Conservation (phyloP, 1,139 yeast species). For the Spencermartinsiella ligniputridi region DNA sequence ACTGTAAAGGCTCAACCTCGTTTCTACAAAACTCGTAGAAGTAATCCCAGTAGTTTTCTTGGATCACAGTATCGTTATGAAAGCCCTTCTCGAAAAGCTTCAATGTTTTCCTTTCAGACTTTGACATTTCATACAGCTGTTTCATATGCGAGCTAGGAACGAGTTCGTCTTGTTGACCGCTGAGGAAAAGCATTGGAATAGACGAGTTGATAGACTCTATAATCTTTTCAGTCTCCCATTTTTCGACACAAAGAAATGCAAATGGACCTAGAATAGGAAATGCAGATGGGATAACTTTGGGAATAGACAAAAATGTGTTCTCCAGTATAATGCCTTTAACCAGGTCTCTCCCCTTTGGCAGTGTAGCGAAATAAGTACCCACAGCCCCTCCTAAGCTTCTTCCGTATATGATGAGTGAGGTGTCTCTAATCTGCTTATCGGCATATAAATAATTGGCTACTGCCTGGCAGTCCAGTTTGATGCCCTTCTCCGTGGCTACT, state of each 20-base stretch:
- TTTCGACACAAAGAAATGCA: conserved; percentile 64
- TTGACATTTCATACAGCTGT: conserved; percentile 42
- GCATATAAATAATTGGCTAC: conserved; percentile 55
- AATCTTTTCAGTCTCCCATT: conserved; percentile 74
- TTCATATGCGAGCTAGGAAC: conserved; percentile 89
- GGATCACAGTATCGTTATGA: conserved; percentile 78
- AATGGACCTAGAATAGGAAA: conserved; percentile 64
- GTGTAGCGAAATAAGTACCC: conserved; percentile 72
- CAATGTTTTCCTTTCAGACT: conserved; percentile 32
- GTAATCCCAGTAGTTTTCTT: conserved; percentile 69
- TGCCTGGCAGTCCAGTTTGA: conserved; percentile 77
- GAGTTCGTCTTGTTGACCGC: conserved; percentile 79
- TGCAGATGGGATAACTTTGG: conserved; percentile 76
- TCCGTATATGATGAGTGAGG: conserved; percentile 71
- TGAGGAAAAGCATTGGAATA: conserved; percentile 65
- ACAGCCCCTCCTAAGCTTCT: conserved; percentile 95
- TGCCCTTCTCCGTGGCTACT: conserved; percentile 66
- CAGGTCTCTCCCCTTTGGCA: conserved; percentile 37
- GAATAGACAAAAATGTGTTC: conserved; percentile 77
- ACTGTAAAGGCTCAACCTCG: conserved; percentile 33
- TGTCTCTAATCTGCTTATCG: conserved; percentile 49
- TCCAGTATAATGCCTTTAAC: conserved; percentile 70
- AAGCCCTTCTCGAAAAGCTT: conserved; percentile 53
- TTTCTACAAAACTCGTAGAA: conserved; percentile 53
- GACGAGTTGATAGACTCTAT: conserved; percentile 49